Conservation (phyloP, 768 basidiomycete genomes). For the Agaricus blazei region DNA sequence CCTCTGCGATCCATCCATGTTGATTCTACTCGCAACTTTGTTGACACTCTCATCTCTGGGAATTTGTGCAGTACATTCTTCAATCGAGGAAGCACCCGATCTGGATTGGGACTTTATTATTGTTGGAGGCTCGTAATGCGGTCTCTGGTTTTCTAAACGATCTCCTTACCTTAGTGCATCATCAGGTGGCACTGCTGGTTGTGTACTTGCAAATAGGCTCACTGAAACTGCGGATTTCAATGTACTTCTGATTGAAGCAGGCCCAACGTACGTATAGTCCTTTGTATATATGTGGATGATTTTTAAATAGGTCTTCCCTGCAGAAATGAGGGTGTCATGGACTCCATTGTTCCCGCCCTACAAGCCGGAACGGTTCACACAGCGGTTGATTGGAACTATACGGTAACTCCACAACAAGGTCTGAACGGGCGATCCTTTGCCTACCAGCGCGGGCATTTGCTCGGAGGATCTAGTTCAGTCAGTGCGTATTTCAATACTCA, state of each 20-base stretch:
- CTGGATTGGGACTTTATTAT: constrained; percentile 14
- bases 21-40: background rate
- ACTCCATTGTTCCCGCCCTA: constrained; percentile 15
- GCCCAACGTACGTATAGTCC: constrained; percentile 10
- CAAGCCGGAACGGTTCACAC: background rate
- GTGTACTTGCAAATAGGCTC: constrained; percentile 24
- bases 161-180: background rate
- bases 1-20: background rate
- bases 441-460: constrained; percentile 23
- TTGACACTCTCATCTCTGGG: background rate
- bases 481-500: constrained; percentile 17
- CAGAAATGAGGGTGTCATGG: constrained; percentile 17
- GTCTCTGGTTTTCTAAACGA: background rate
- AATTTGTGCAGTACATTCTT: background rate
- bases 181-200: constrained; percentile 24
- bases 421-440: constrained; percentile 19
- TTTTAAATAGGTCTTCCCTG: background rate
- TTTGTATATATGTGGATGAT: background rate
- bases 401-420: constrained; percentile 21
- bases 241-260: constrained; percentile 12
- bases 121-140: constrained; percentile 15
- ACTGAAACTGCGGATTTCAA: constrained; percentile 14
- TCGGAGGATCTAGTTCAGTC: constrained; percentile 27
- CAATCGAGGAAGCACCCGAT: constrained; percentile 2
- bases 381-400: constrained; percentile 26